Evolutionary conservation across 352 stramenopile species (phyloP), one percentile per base, ranked within the genome.

Genomic region (Phytophthora ramorum): DNA sequence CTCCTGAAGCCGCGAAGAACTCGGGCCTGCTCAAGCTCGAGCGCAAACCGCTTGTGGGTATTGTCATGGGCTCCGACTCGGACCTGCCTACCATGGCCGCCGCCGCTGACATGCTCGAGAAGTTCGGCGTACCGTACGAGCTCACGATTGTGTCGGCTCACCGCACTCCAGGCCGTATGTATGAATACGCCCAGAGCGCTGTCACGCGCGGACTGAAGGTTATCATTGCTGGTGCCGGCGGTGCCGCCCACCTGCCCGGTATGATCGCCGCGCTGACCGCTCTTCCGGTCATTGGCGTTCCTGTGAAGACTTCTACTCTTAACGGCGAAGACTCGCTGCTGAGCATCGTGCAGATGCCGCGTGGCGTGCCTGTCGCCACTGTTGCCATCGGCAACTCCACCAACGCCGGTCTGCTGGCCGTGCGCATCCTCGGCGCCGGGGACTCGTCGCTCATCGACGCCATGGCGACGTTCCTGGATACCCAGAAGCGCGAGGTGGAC

Each of bases 321-420:
- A 99, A 97, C 67, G 98, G 98, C 26, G 80, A 99, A 51, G 98
- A 99, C 81, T 99, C 96, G 44, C 79, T 99, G 12, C 83, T 99
- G 65, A 99, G 93, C 71, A 99, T 99, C 75, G 97, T 99, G 20
- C 98, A 99, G 85, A 99, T 99, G 97, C 98, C 98, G 35, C 81
- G 95, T 32, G 98, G 98, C 50, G 90, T 99, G 32, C 98, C 98
- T 10, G 97, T 99, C 37, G 98, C 98, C 2, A 99, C 98, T 10
- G 97, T 99, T 13, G 97, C 96, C 2, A 99, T 99, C 68, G 97
- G 97, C 56, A 99, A 99, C 83, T 92, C 97, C 13, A 98, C 85
- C 44, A 99, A 99, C 80, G 97, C 97, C 0, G 98, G 97, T 24
- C 72, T 99, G n/a, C 70, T 99, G 53, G 97, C 98, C 22, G 93